Conservation (phyloP, 768 basidiomycete species). For the Fibroporia radiculosa region DNA sequence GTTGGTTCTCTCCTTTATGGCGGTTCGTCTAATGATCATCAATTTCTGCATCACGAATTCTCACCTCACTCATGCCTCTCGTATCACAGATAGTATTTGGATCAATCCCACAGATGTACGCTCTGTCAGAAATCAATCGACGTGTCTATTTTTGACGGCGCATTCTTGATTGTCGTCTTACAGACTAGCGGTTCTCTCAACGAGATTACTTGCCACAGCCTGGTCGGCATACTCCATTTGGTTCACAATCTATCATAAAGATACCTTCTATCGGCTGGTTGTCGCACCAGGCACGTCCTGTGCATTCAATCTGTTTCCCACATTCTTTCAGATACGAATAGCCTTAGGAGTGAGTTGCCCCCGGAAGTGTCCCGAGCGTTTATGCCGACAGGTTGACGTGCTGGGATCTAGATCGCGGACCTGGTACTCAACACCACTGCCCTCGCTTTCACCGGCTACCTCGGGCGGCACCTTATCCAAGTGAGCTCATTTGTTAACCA, state of each 20-base stretch:
- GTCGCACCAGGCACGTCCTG: conserved; percentile 37
- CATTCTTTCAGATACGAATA: conserved; percentile 34
- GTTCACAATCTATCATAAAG: conserved; percentile 31
- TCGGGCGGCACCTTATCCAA: conserved; percentile 40
- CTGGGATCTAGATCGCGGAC: conserved; percentile 46
- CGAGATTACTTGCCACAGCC: conserved; percentile 36
- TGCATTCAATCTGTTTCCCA: conserved; percentile 37
- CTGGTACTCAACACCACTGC: conserved; percentile 37
- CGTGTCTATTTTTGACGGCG: not conserved
- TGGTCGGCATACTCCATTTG: conserved; percentile 48
- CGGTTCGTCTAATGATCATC: conserved; percentile 15
- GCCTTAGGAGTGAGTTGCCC: conserved; percentile 31
- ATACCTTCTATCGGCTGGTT: conserved; percentile 31
- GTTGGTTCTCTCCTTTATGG: conserved; percentile 40
- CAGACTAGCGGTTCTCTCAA: conserved; percentile 41
- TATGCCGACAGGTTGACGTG: not conserved
- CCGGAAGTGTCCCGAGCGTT: not conserved
- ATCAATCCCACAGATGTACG: conserved; percentile 49
- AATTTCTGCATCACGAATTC: not conserved
- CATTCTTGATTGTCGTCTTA: not conserved
- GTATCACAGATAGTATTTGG: conserved; percentile 33
- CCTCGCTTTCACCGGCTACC: conserved; percentile 31
- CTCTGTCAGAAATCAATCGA: not conserved
- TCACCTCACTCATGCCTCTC: not conserved
- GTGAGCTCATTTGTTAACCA: conserved; percentile 21